Evolutionary conservation across 805 yeast genomes (phyloP), one percentile per base, ranked within the genome.

Genomic region (Metschnikowia bowlesiae): DNA sequence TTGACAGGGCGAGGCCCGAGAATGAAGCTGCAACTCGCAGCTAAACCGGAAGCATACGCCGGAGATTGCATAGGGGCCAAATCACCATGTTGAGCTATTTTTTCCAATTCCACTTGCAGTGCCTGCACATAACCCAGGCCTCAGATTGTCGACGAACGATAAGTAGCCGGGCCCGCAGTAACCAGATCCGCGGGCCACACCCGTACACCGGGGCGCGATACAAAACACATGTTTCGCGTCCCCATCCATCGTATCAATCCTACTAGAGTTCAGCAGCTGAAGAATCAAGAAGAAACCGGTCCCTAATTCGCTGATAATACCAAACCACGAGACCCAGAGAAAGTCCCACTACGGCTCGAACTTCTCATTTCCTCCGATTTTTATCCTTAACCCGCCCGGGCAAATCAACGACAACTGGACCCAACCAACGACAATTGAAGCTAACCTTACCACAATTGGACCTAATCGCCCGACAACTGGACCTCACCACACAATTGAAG

Each of bases 171-270:
- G 22, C 14, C 14, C 30, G 13, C 22, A 38, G 29, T 38, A 26
- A 38, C 13, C 31, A 13, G 13, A 30, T 14, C 5, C 6, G 22
- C 9, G 2, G 1, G 41, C 9, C 6, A 8, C 37, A 41, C 45
- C 45, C 45, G 45, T 42, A 33, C 45, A 42, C 45, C 45, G 5
- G 13, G 33, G 32, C 45, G 30, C 31, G 45, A 42, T 42, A 42
- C 45, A 42, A 42, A 42, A 42, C 45, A 33, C 36, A 41, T 33
- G 37, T 42, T 26, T 42, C 45, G 45, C 45, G 45, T 32, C 36
- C 29, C 10, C 18, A 6, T 22, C 16, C 30, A 14, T 13, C 37
- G 13, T 33, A 10, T 40, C 37, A 29, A 9, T 8, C 33, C 26
- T 28, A 13, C 32, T 11, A 31, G 31, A 35, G 22, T 13, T 6